Conservation (phyloP, 108 stramenopile genomes). For the Skeletonema menzelii region DNA sequence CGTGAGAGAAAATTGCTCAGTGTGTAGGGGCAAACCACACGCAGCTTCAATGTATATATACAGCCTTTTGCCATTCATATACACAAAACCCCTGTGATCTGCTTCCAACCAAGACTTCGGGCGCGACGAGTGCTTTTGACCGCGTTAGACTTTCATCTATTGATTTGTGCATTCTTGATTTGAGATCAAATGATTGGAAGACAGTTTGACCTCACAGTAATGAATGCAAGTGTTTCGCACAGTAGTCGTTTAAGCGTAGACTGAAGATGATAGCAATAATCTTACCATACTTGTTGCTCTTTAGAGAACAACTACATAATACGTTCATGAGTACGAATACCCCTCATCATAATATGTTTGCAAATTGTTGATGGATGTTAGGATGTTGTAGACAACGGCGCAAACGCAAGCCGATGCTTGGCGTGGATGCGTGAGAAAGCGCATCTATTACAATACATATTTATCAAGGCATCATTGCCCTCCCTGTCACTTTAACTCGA, state of each 20-base stretch:
- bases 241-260: no score
- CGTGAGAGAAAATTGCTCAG: slow-evolving; percentile 1
- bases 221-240: slow-evolving; percentile 2
- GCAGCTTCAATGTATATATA: neutral
- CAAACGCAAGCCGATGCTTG: no score
- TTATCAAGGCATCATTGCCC: no score
- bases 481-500: no score
- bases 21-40: neutral
- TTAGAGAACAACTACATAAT: no score
- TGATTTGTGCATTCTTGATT: slow-evolving; percentile 15
- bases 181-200: slow-evolving; percentile 1
- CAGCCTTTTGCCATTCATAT: neutral
- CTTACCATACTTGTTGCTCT: neutral
- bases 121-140: slow-evolving; percentile 17
- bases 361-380: neutral
- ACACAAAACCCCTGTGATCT: neutral
- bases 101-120: neutral
- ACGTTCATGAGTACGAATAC: neutral
- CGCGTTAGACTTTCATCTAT: neutral
- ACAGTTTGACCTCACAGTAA: slow-evolving; percentile 6
- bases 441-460: no score
- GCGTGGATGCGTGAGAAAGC: no score
- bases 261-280: neutral
- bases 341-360: neutral
- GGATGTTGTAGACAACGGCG: no score